Evolutionary conservation across 106 monocot genomes (phyloP).

Genomic region (Xerophyta viscosa): DNA sequence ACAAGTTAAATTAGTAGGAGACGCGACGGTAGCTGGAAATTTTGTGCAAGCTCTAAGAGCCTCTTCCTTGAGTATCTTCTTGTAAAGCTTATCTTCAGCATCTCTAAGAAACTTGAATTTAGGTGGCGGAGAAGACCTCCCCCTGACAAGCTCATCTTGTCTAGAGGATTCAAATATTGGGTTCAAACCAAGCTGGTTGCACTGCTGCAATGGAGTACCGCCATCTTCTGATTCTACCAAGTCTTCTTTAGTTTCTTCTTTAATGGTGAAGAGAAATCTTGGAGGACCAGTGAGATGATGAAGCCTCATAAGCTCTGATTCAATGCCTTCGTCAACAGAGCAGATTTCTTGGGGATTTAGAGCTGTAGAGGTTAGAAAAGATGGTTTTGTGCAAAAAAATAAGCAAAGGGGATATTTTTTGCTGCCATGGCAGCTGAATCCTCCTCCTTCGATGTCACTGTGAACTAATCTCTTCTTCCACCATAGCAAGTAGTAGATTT

Average conservation of each 20-base stretch:
- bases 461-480: constrained; percentile 49
- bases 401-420: constrained; percentile 38
- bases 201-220: constrained; percentile 28
- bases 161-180: constrained; percentile 54
- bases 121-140: constrained; percentile 61
- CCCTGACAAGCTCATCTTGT: constrained; percentile 6
- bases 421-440: constrained; percentile 7
- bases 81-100: constrained; percentile 87
- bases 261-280: constrained; percentile 87
- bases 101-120: constrained; percentile 90
- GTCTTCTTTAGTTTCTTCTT: constrained; percentile 91
- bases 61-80: constrained; percentile 53
- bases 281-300: constrained; percentile 64
- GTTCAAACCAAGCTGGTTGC: constrained; percentile 37
- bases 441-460: constrained; percentile 14
- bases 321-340: constrained; percentile 42
- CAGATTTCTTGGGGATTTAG: constrained; percentile 33
- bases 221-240: constrained; percentile 72
- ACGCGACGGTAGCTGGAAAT: neutral
- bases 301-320: constrained; percentile 81
- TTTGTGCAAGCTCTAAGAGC: constrained; percentile 20
- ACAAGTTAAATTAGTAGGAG: neutral
- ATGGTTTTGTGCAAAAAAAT: constrained; percentile 45
- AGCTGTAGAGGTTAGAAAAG: constrained; percentile 31
- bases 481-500: constrained; percentile 72